A percentile compares a stretch with the other conserved stretches of the same genome.
Conservation (phyloP, 805 yeast species). For the Lachancea sp. region DNA sequence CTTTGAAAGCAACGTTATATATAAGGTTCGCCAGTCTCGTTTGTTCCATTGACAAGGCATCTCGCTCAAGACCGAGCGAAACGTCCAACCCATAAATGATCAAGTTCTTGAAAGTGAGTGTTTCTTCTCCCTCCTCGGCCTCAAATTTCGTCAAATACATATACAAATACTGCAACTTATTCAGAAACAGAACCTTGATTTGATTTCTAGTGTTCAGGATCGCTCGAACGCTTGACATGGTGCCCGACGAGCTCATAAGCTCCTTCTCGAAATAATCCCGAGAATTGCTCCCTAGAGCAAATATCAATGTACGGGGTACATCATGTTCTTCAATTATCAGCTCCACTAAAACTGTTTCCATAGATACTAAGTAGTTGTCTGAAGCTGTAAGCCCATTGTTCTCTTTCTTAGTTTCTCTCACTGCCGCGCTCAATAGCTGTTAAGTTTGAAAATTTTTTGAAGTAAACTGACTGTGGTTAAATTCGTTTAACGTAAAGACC, state of each 20-base stretch:
- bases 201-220: constrained; percentile 13
- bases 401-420: no score
- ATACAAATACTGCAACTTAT: constrained; percentile 28
- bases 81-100: constrained; percentile 28
- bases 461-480: neutral
- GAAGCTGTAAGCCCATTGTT: no score
- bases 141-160: constrained; percentile 32
- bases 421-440: no score
- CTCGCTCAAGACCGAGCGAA: constrained; percentile 5
- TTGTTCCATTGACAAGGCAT: constrained; percentile 3
- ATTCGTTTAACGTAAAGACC: neutral
- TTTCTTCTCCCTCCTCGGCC: constrained; percentile 13
- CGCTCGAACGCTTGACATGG: constrained; percentile 17
- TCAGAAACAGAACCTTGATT: constrained; percentile 26
- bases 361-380: no score
- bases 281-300: constrained; percentile 25
- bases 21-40: constrained; percentile 21
- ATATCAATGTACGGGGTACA: constrained; percentile 15
- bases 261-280: constrained; percentile 21
- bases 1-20: constrained; percentile 21
- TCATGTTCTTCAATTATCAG: constrained; percentile 6
- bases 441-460: constrained; percentile 2
- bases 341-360: constrained; percentile 9
- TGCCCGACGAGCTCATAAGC: constrained; percentile 11
- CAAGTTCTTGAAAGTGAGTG: constrained; percentile 17